Base-by-base conservation (phyloP, 352 stramenopile genomes). In the Pythium plurisporium region DNA sequence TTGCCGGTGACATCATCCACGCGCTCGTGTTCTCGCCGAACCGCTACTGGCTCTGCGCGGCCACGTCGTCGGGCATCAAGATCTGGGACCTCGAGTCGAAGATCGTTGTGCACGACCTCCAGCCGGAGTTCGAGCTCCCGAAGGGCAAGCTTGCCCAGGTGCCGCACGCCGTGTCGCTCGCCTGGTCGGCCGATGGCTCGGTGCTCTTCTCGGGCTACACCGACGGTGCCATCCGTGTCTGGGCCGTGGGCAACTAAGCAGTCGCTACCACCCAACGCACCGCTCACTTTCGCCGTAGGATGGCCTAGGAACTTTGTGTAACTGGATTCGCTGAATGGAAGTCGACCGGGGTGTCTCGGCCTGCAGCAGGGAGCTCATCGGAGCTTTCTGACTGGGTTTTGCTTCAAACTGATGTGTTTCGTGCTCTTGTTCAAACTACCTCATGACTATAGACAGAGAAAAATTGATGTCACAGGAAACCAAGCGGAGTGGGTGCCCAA, bases 61-160 rank as follows among this genome's bases (percentile, higher is more conserved):
- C 97, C 59, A 99, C 98, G 31, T 96, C 96, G 52, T 94, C 96
- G 55, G 87, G 87, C 76, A 99, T 99, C 86, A 99, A 99, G 91
- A 99, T 99, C 82, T 99, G 97, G 97, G 97, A 99, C 76, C 86
- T 99, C 31, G 97, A 99, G 81, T 97, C 83, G 54, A 99, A 99
- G 95, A 84, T 98, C 60, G 85, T 99, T 22, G 96, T 99, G 38
- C 96, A 98, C 76, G 97, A 99, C 65, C 77, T 99, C 61, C 77
- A 87, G 58, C 94, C 95, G 5, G 91, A 98, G 60, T 88, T 98
- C 54, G 85, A 95, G 64, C 70, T 82, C 60, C 77, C 89, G 37
- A 92, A 94, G 72, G 87, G 89, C 66, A 97, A 98, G 76, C 96
- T 97, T 70, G 95, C 93, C 29, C 88, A 92, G 73, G 79, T 89